Evolutionary conservation across 2,329 filamentous ascomycete species (phyloP).

Genomic region (Alternaria consortialis): DNA sequence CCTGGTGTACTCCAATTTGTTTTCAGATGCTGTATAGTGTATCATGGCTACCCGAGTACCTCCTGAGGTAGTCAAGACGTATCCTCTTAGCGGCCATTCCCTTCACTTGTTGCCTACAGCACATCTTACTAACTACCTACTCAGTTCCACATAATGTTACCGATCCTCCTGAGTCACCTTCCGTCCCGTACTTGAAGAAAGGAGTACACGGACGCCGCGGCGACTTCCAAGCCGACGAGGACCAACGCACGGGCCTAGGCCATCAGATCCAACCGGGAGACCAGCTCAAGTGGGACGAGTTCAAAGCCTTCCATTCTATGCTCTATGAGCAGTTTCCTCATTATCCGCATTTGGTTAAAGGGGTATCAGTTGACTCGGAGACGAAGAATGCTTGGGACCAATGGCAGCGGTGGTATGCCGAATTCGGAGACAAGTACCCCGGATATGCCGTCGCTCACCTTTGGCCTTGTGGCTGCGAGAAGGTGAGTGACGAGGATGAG

Average conservation of each 20-base stretch:
- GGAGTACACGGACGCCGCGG: constrained; percentile 33
- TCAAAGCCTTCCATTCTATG: not conserved
- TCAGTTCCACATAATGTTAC: not conserved
- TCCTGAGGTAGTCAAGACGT: not conserved
- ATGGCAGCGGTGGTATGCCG: constrained; percentile 21
- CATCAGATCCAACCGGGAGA: constrained; percentile 26
- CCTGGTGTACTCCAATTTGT: not conserved
- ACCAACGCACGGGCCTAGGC: constrained; percentile 29
- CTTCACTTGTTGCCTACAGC: not conserved
- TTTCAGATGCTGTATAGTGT: not conserved
- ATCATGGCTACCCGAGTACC: not conserved
- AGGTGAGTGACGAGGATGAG: constrained; percentile 15
- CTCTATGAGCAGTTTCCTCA: not conserved
- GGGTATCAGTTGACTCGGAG: not conserved
- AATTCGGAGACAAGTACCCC: constrained; percentile 30
- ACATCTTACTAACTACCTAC: not conserved
- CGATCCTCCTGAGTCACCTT: not conserved
- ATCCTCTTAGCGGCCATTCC: not conserved
- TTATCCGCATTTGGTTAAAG: not conserved
- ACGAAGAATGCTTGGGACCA: not conserved
- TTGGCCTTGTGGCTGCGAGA: constrained; percentile 41
- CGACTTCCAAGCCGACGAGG: constrained; percentile 27
- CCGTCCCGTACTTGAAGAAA: constrained; percentile 26
- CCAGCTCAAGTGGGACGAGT: constrained; percentile 14
- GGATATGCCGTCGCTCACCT: constrained; percentile 20